Evolutionary conservation across 306 rosid genomes (phyloP).

Genomic region (Oemleria cerasiformis): DNA sequence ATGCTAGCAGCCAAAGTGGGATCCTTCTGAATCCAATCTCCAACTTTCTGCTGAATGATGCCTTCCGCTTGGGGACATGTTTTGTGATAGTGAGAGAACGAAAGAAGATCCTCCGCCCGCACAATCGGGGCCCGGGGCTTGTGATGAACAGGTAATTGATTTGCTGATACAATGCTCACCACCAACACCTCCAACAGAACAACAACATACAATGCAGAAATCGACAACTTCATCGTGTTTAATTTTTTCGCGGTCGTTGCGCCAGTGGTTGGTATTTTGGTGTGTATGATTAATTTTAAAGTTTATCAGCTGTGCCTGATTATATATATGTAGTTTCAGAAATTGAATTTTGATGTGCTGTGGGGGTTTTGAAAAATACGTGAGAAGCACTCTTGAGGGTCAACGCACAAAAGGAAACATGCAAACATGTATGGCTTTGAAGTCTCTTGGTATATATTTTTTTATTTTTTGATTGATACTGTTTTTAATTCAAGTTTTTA

Average conservation of each 20-base stretch:
- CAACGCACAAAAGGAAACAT: conserved; percentile 24
- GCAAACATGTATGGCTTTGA: conserved; percentile 38
- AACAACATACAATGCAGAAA: conserved; percentile 25
- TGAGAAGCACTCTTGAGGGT: conserved; percentile 40
- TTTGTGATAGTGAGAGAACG: conserved; percentile 38
- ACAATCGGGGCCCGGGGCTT: conserved; percentile 10
- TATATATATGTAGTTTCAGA: neutral
- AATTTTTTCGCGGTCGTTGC: neutral
- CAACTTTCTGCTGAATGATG: conserved; percentile 54
- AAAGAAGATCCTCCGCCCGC: conserved; percentile 31
- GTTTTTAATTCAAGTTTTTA: neutral
- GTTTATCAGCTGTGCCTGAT: neutral
- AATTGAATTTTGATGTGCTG: neutral
- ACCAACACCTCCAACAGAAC: conserved; percentile 23
- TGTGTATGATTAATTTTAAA: neutral
- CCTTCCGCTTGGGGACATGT: conserved; percentile 71
- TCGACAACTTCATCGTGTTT: conserved; percentile 39
- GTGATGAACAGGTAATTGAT: neutral
- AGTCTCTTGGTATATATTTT: neutral
- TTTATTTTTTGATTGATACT: neutral
- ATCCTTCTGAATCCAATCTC: conserved; percentile 63
- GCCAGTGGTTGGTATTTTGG: neutral
- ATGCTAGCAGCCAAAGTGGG: conserved; percentile 66
- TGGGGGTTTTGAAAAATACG: conserved; percentile 30
- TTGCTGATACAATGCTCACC: neutral